Base-by-base conservation (phyloP, 805 yeast genomes). In the Ogataea nonfermentans region DNA sequence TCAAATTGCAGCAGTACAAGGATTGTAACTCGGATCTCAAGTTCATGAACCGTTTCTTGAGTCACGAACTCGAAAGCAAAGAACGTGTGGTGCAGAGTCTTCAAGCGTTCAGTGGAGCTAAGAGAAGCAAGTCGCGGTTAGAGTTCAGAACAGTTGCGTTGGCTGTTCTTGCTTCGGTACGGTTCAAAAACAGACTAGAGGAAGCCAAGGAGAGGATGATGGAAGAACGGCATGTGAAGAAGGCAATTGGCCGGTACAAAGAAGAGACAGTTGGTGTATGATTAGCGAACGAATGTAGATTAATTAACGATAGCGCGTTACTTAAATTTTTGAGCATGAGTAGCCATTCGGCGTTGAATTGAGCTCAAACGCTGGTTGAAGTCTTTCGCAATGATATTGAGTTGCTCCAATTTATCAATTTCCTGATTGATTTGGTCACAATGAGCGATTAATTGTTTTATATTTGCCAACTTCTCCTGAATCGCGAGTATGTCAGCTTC, bases 1-100 rank as follows among this genome's bases (percentile, higher is more conserved):
- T 77, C 37, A 73, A 70, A 48, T 59, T 74, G 32, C 67, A 68
- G 32, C 78, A 76, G 41, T 55, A 68, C 37, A 61, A 65, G 34
- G 60, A 63, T 29, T 43, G 51, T 29, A 54, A 57, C 15, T 52
- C 59, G 8, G 73, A 67, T 46, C 56, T 68, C 41, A 61, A 52
- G 43, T 68, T 59, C 45, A 54, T 57, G 46, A 54, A 62, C 36
- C 48, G 56, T 6, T 66, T 62, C 42, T 52, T 64, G 50, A 43
- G 51, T 29, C 46, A 48, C 31, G 56, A 66, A 16, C 47, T 64
- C 22, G 52, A 52, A 24, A 47, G 51, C 8, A 57, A 50, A 10
- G 57, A 50, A 29, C 41, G 37, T n/a, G 44, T 51, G 20, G 31
- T 58, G n/a, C 14, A 22, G 12, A 27, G 28, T 25, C 35, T 37